phyloP scores from a whole-genome alignment of 176 grass and related monocot genomes.

The Triticum monococcum region DNA sequence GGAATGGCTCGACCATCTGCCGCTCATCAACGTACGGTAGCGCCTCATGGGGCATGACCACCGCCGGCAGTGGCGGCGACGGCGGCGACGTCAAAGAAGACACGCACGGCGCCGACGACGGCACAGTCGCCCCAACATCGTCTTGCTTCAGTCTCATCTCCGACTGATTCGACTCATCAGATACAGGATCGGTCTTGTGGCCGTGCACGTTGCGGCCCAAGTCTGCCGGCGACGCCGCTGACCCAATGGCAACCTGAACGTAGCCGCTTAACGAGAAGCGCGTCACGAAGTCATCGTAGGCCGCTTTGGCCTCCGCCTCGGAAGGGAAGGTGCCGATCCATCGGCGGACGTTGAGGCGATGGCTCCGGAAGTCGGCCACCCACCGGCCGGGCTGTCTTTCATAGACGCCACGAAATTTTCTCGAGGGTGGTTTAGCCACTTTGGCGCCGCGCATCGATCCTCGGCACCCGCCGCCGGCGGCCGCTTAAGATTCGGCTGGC shows the following conservation, averaged over 20 bases:
- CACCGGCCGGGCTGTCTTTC: conserved; percentile 25
- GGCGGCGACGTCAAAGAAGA: neutral
- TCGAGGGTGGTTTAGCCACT: too few species aligned
- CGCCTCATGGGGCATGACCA: neutral
- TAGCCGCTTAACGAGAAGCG: neutral
- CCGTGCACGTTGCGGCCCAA: neutral
- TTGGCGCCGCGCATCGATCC: neutral
- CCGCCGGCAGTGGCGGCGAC: neutral
- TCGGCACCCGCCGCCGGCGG: neutral
- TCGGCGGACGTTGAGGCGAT: neutral
- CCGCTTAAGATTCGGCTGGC: neutral
- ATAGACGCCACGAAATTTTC: conserved; percentile 6
- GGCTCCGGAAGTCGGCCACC: conserved; percentile 33
- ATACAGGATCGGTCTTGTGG: neutral
- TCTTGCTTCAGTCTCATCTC: neutral
- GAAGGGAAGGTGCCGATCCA: conserved; percentile 50
- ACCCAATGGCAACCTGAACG: too few species aligned
- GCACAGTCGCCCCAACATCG: neutral
- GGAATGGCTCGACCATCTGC: neutral
- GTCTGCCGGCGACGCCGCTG: neutral
- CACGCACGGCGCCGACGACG: neutral
- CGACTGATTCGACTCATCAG: neutral
- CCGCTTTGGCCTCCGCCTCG: conserved; percentile 23
- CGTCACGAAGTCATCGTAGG: conserved; percentile 25
- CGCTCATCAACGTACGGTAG: neutral